phyloP scores from a whole-genome alignment of 2,329 filamentous ascomycete genomes.

The Cercospora sp. region DNA sequence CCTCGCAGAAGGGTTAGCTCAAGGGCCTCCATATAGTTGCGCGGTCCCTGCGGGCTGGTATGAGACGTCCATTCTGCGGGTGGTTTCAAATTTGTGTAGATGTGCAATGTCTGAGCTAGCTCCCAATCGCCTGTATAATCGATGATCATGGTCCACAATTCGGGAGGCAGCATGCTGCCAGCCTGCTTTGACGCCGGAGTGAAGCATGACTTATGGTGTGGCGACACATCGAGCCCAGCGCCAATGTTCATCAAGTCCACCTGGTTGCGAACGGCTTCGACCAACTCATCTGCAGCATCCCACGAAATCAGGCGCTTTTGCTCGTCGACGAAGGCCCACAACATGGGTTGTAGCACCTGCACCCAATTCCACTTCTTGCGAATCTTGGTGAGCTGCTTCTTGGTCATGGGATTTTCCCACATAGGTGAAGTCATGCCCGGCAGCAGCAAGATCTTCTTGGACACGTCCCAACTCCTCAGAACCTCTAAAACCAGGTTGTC shows the following conservation, averaged over 20 bases:
- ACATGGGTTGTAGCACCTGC: constrained; percentile 72
- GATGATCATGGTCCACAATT: constrained; percentile 87
- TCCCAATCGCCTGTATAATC: constrained; percentile 89
- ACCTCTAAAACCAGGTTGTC: constrained; percentile 80
- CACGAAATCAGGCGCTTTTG: constrained; percentile 54
- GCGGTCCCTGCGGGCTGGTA: constrained; percentile 63
- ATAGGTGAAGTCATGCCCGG: constrained; percentile 86
- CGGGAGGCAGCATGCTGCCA: constrained; percentile 64
- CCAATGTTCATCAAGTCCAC: constrained; percentile 73
- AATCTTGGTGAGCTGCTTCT: constrained; percentile 82
- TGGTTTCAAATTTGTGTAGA: constrained; percentile 74
- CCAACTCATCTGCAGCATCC: constrained; percentile 67
- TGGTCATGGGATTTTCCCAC: constrained; percentile 88
- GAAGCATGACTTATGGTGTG: constrained; percentile 37
- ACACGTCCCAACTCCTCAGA: constrained; percentile 80
- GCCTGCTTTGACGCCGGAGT: constrained; percentile 32
- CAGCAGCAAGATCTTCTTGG: constrained; percentile 80
- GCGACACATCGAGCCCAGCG: constrained; percentile 61
- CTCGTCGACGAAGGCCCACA: constrained; percentile 69
- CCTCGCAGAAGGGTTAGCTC: constrained; percentile 82
- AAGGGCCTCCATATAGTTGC: constrained; percentile 72
- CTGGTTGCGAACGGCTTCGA: constrained; percentile 74
- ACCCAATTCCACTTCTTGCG: constrained; percentile 85
- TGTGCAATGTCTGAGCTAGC: constrained; percentile 73
- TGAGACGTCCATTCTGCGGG: constrained; percentile 72